These are phyloP conservation scores for Thermothelomyces thermophilus DNA, from an alignment of 2,329 filamentous ascomycete species.

Conservation along the genomic window DNA sequence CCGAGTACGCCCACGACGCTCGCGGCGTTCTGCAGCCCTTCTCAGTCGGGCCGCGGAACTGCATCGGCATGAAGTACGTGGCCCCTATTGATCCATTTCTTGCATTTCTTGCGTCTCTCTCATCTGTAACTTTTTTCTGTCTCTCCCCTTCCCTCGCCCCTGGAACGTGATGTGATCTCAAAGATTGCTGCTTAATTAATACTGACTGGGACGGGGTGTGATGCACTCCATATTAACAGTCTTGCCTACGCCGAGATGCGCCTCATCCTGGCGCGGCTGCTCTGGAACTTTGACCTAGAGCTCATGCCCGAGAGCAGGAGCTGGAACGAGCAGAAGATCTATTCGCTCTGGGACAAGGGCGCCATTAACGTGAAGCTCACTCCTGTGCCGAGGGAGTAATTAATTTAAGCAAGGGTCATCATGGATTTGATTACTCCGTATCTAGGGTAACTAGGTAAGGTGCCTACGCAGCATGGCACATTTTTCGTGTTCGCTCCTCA, in stretches of 20 bases:
- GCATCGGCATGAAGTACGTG: constrained; percentile 35
- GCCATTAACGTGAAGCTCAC: constrained; percentile 11
- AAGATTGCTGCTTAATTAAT: too few relatives aligned
- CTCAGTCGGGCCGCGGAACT: constrained; percentile 35
- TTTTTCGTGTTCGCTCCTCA: too few relatives aligned
- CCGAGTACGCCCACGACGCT: constrained; percentile 21
- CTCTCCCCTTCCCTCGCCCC: background rate
- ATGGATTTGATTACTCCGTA: too few relatives aligned
- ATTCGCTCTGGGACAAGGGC: constrained; percentile 29
- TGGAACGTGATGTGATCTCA: background rate
- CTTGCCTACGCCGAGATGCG: constrained; percentile 45
- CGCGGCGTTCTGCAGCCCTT: constrained; percentile 34
- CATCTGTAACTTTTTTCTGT: too few relatives aligned
- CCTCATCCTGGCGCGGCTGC: constrained; percentile 37
- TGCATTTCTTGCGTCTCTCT: too few relatives aligned
- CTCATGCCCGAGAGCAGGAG: constrained; percentile 15
- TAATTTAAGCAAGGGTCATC: too few relatives aligned
- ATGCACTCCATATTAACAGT: background rate
- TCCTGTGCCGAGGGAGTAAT: constrained; percentile 1
- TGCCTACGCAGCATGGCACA: too few relatives aligned
- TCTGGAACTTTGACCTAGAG: constrained; percentile 41
- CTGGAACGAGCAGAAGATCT: constrained; percentile 26
- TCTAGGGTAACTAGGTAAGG: too few relatives aligned
- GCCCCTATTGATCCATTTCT: too few relatives aligned
- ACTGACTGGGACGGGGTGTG: too few relatives aligned